phyloP scores from a whole-genome alignment of 2,329 filamentous ascomycete genomes.

The Colletotrichum lentis region DNA sequence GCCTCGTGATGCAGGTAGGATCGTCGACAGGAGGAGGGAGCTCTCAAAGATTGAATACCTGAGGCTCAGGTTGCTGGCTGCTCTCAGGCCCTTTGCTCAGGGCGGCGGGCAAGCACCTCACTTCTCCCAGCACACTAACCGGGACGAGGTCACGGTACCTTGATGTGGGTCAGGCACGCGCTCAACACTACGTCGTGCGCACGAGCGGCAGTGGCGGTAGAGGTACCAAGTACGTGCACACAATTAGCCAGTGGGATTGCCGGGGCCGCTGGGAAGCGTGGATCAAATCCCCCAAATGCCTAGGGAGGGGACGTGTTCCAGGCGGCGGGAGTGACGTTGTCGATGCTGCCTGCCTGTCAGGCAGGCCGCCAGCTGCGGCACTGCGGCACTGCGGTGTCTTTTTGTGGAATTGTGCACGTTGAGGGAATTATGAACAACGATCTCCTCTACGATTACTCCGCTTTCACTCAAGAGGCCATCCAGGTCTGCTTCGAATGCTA shows the following conservation, averaged over 20 bases:
- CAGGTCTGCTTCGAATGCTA: not conserved
- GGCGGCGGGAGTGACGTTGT: constrained; percentile 46
- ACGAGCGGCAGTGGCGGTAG: not conserved
- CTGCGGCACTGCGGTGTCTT: not conserved
- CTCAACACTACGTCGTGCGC: not conserved
- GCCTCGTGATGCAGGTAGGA: constrained; percentile 45
- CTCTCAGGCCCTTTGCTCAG: constrained; percentile 20
- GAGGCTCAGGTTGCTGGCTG: constrained; percentile 29
- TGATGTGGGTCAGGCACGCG: not conserved
- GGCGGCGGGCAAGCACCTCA: not conserved
- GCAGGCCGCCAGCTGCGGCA: constrained; percentile 4
- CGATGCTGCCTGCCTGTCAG: constrained; percentile 46
- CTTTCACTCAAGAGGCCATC: not conserved
- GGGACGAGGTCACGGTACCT: constrained; percentile 27
- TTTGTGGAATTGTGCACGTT: constrained; percentile 15
- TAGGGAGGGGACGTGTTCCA: constrained; percentile 24
- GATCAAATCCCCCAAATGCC: constrained; percentile 17
- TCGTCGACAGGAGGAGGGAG: constrained; percentile 39
- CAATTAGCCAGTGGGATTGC: constrained; percentile 32
- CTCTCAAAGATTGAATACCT: constrained; percentile 44
- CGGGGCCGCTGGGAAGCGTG: constrained; percentile 26
- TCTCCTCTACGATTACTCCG: not conserved
- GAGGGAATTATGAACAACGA: constrained; percentile 27
- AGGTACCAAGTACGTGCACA: constrained; percentile 41
- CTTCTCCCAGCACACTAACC: constrained; percentile 7